Evolutionary conservation across 163 green algal species (phyloP), one percentile per base, ranked within the genome.

Genomic region (Volvox carteri): DNA sequence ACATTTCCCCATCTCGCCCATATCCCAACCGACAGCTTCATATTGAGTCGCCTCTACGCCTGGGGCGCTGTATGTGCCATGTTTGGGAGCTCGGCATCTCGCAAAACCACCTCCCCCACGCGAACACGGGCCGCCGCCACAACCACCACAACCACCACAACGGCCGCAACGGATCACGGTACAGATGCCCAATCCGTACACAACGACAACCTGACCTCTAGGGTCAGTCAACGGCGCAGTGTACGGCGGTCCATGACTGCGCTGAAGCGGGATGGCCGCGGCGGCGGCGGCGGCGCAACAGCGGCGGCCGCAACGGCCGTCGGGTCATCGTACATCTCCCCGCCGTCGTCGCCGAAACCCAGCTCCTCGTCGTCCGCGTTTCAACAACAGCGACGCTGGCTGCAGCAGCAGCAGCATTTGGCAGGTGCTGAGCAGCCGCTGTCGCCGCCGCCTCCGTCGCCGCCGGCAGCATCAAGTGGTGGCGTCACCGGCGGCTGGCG

Each of bases 41-140:
- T 90, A 41, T 18, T 83, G 33, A 86, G 74, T 6, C 60, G 75
- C 12, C 21, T 90, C 5, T 90, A 87, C 67, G 78, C 77, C 35
- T 90, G 86, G 86, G 75, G 86, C 48, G 77, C 76, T 35, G 14
- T 90, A 28, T 90, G 86, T 50, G 86, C 86, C 16, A 65, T 90
- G 42, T 90, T 74, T 44, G 41, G 48, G 56, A 39, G 21, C 50
- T 9, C 50, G 21, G 18, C 86, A 11, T 21, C 52, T n/a, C 54
- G 54, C 33, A 37, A 52, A 3, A 30, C 42, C 9, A 12, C 2
- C 28, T 83, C 48, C n/a, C 33, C n/a, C 7, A 8, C 48, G 30
- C 75, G 50, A 65, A 65, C 5, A 18, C 50, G 25, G 25, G 9
- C 23, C 37, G 37, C 25, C 35, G 68, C 68, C 68, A 41, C 68